These are phyloP conservation scores for Glebionis coronaria DNA, from an alignment of 129 eudicot species.

Conservation along the genomic window DNA sequence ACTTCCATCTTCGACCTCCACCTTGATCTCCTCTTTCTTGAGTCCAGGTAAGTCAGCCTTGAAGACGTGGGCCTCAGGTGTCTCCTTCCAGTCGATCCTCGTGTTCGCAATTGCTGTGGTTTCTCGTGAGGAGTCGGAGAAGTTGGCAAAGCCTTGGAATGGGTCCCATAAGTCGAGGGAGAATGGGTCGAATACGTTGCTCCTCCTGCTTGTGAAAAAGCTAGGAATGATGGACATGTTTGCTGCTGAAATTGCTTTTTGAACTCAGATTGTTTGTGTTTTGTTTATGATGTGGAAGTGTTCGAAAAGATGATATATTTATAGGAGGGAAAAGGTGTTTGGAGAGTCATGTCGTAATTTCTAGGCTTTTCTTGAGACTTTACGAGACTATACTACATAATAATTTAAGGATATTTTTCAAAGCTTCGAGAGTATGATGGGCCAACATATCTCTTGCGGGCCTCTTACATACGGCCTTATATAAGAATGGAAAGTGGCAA, in stretches of 20 bases:
- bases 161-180: constrained; percentile 58
- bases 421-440: too few species aligned
- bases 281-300: too few species aligned
- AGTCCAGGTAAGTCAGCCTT: constrained; percentile 61
- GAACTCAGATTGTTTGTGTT: too few species aligned
- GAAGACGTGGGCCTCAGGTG: constrained; percentile 66
- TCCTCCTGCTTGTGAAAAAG: constrained; percentile 39
- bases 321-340: too few species aligned
- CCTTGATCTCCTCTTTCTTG: constrained; percentile 57
- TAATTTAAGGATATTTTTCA: too few species aligned
- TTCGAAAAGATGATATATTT: too few species aligned
- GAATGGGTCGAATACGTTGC: constrained; percentile 54
- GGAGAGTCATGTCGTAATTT: too few species aligned
- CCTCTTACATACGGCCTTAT: too few species aligned
- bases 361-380: too few species aligned
- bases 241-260: not conserved
- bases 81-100: constrained; percentile 60
- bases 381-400: too few species aligned
- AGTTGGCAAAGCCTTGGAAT: constrained; percentile 35
- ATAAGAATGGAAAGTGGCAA: too few species aligned
- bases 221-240: constrained; percentile 57
- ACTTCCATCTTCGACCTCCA: constrained; percentile 56
- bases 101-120: constrained; percentile 44
- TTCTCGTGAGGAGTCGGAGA: constrained; percentile 28
- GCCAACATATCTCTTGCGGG: too few species aligned